Evolutionary conservation across 192 early-diverging fungal genomes (phyloP), one percentile per base, ranked within the genome.

Genomic region (Umbelopsis sp.): DNA sequence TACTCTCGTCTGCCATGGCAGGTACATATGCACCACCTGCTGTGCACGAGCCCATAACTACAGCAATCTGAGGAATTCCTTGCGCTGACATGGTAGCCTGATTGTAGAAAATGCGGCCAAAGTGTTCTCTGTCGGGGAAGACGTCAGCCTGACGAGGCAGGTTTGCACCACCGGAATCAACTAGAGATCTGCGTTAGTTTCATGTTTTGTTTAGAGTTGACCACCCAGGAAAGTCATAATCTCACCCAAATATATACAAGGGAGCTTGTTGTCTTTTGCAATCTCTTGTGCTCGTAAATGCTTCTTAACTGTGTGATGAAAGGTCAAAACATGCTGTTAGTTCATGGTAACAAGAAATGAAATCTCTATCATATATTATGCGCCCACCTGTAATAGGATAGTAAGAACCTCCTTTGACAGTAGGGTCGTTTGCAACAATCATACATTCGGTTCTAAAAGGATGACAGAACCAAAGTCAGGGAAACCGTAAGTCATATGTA

Each of bases 351-450:
- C n/a, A n/a, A n/a, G n/a, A n/a, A n/a, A n/a, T n/a, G n/a, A n/a
- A n/a, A n/a, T n/a, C n/a, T n/a, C n/a, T n/a, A n/a, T n/a, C n/a
- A n/a, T n/a, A n/a, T n/a, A n/a, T n/a, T 9, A 8, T 34, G 20
- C 14, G 8, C 17, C 54, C 76, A 91, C 89, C 69, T 56, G 92
- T 91, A 59, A 93, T 90, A 43, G 97, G 97, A 73, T 95, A 98
- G 83, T 98, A 98, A 49, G 95, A 92, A 67, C 97, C 97, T 75
- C 97, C 97, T 84, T 98, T 98, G 66, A 98, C 97, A 1, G 97
- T 98, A 3, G 95, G 91, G 80, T 98, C 96, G 81, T 98, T 98
- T 20, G 97, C 96, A 24, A 98, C 94, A 65, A 98, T 90, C 87
- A 98, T 91, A 83, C 97, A 97, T 81, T 97, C 94, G 25, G 94